Evolutionary conservation across 352 stramenopile species (phyloP).

Genomic region (Phytophthora chlamydospora): DNA sequence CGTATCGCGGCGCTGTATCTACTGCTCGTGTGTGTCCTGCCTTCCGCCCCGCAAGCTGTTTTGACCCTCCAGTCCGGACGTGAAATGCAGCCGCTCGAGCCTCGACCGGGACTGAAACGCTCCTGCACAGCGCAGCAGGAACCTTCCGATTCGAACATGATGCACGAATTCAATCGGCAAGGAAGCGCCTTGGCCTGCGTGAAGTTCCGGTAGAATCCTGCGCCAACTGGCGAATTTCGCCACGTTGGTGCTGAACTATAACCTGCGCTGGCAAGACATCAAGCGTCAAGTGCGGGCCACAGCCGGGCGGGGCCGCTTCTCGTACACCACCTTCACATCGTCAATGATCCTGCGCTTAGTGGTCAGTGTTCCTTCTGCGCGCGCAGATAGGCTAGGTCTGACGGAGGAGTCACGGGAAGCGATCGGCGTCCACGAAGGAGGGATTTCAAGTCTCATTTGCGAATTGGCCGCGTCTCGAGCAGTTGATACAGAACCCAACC

Average conservation of each 20-base stretch:
- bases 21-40: neutral
- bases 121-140: too few relatives aligned
- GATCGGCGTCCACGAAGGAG: constrained; percentile 21
- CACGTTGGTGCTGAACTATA: constrained; percentile 18
- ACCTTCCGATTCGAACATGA: constrained; percentile 20
- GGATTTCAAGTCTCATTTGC: constrained; percentile 43
- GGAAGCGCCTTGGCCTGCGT: too few relatives aligned
- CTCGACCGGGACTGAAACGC: too few relatives aligned
- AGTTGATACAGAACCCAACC: constrained; percentile 2
- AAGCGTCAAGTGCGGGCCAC: constrained; percentile 36
- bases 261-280: constrained; percentile 12
- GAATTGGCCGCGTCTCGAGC: constrained; percentile 23
- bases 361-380: constrained; percentile 36
- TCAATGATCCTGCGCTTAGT: constrained; percentile 32
- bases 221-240: constrained; percentile 38
- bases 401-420: constrained; percentile 19
- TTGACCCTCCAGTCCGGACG: constrained; percentile 15
- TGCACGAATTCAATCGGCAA: constrained; percentile 26
- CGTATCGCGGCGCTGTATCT: constrained; percentile 29
- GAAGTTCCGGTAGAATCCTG: too few relatives aligned
- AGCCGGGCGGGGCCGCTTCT: neutral
- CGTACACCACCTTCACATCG: constrained; percentile 19
- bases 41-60: constrained; percentile 34
- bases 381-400: constrained; percentile 25
- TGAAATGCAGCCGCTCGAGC: constrained; percentile 8